Percentiles rank a stretch among this genome's conserved stretches.
phyloP scores from a whole-genome alignment of 495 filamentous ascomycete genomes.

The Massariosphaeria phaeospora region DNA sequence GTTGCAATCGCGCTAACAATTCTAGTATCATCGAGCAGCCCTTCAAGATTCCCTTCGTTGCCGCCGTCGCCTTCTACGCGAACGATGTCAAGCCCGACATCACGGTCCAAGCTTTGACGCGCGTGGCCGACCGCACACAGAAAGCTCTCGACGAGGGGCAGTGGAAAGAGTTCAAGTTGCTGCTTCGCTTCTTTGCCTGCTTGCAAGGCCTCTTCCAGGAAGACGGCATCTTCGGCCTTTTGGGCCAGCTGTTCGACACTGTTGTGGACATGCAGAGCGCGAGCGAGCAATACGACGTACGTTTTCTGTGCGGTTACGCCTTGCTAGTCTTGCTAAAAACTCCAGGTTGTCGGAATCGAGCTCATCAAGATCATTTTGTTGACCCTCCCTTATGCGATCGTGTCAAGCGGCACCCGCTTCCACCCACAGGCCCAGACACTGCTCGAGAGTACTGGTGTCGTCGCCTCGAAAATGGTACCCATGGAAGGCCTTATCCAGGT shows the following conservation, averaged over 20 bases:
- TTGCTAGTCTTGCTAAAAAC: neutral
- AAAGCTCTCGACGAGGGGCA: constrained; percentile 60
- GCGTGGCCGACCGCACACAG: constrained; percentile 54
- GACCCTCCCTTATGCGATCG: constrained; percentile 86
- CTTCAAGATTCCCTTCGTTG: constrained; percentile 91
- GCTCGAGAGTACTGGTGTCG: constrained; percentile 89
- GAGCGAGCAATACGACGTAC: constrained; percentile 68
- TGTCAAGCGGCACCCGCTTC: constrained; percentile 59
- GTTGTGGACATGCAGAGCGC: constrained; percentile 86
- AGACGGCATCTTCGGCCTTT: constrained; percentile 76
- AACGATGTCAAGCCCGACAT: constrained; percentile 72
- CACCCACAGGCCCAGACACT: constrained; percentile 66
- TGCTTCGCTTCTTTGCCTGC: constrained; percentile 79
- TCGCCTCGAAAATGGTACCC: constrained; percentile 75
- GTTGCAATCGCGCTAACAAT: constrained; percentile 20
- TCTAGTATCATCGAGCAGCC: constrained; percentile 73
- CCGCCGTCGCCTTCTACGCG: constrained; percentile 67
- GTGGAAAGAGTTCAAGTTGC: constrained; percentile 87
- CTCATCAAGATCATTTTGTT: constrained; percentile 93
- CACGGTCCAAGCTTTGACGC: constrained; percentile 59
- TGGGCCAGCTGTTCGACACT: constrained; percentile 78
- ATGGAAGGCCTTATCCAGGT: constrained; percentile 80
- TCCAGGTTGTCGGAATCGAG: constrained; percentile 68
- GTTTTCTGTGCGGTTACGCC: neutral
- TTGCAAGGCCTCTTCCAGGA: constrained; percentile 74